Conservation (phyloP, 2,329 filamentous ascomycete genomes). For the Monosporascus sp. region DNA sequence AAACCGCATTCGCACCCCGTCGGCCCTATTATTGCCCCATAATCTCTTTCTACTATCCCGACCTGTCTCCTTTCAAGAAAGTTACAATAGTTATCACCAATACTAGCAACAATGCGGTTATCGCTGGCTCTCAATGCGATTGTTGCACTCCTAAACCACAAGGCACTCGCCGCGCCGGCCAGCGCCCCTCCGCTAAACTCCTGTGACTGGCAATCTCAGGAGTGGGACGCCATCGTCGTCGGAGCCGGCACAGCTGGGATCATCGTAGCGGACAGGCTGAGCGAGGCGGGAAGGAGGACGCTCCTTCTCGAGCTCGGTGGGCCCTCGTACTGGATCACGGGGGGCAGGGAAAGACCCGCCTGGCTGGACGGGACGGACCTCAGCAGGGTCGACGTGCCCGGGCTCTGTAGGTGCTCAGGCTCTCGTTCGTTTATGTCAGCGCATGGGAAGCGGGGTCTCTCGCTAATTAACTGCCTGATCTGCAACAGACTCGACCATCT, state of each 20-base stretch:
- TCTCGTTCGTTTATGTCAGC: no score
- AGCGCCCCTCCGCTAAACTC: constrained; percentile 2
- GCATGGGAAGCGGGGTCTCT: not conserved
- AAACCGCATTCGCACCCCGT: no score
- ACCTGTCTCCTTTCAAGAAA: no score
- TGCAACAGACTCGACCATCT: constrained; percentile 41
- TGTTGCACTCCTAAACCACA: constrained; percentile 5
- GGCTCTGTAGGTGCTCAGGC: constrained; percentile 33
- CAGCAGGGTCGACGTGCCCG: constrained; percentile 48
- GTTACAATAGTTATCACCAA: no score
- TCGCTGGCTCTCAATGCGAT: constrained; percentile 4
- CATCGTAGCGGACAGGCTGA: constrained; percentile 45
- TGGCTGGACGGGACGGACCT: constrained; percentile 44
- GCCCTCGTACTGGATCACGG: constrained; percentile 42
- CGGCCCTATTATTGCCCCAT: no score
- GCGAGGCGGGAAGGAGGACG: constrained; percentile 45
- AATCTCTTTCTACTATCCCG: no score
- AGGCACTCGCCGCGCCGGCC: constrained; percentile 9
- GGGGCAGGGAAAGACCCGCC: constrained; percentile 39
- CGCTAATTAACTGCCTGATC: not conserved
- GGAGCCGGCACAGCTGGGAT: constrained; percentile 49
- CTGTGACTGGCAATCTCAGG: constrained; percentile 18
- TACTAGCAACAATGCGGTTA: no score
- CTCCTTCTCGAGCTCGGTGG: constrained; percentile 48
- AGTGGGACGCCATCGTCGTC: constrained; percentile 36